phyloP scores from a whole-genome alignment of 176 grass and related monocot genomes.

The Elymus sibiricus region DNA sequence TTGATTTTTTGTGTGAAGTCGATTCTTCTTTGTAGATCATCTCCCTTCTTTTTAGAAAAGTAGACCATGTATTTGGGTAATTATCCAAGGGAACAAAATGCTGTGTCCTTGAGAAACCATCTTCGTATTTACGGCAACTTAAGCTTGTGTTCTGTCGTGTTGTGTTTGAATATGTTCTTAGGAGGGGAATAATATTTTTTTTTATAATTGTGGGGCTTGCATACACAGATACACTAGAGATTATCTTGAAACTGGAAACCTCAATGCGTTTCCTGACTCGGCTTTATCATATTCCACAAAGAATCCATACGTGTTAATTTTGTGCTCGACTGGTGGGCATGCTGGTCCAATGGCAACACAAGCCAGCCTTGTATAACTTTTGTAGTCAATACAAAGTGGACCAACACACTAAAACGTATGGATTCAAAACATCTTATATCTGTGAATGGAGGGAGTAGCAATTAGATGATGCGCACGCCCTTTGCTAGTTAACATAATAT shows the following conservation, averaged over 20 bases:
- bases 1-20: not conserved
- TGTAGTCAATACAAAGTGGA: not conserved
- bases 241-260: not conserved
- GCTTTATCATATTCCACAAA: not conserved
- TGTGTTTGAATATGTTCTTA: not conserved
- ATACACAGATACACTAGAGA: not conserved
- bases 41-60: not conserved
- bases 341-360: constrained; percentile 3
- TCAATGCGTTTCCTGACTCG: not conserved
- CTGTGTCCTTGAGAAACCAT: not conserved
- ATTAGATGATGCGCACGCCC: not conserved
- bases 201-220: not conserved
- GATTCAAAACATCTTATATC: too few relatives aligned
- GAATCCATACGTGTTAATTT: constrained; percentile 4
- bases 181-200: not conserved
- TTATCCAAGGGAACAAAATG: not conserved
- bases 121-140: not conserved
- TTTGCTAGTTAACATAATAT: not conserved
- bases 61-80: not conserved
- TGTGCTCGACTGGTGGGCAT: not conserved
- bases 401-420: too few relatives aligned
- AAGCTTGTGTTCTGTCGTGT: not conserved
- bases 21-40: not conserved
- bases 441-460: not conserved
- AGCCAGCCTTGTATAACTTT: not conserved